A percentile compares a stretch with the other conserved stretches of the same genome.
Evolutionary conservation across 2,329 filamentous ascomycete genomes (phyloP).

Genomic region (Phialemonium atrogriseum): DNA sequence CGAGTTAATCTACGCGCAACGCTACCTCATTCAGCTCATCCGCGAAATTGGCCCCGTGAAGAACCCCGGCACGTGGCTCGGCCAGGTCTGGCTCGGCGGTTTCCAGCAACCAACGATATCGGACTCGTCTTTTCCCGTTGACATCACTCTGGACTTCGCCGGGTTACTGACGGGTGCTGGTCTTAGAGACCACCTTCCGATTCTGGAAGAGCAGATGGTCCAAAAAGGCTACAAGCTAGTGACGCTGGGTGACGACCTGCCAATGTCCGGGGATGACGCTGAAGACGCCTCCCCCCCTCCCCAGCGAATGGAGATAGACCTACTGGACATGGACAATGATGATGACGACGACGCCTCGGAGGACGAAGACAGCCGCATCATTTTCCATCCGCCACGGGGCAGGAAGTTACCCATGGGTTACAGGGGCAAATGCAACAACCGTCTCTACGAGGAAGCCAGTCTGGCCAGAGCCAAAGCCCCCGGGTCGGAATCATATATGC

Average conservation of each 20-base stretch:
- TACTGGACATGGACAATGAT: no score
- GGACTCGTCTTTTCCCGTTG: constrained; percentile 25
- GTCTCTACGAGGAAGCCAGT: constrained; percentile 30
- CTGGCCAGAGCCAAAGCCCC: constrained; percentile 12
- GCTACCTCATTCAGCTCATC: constrained; percentile 30
- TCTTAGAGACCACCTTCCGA: constrained; percentile 27
- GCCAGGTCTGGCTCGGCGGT: constrained; percentile 37
- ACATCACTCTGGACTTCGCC: constrained; percentile 32
- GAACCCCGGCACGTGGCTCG: constrained; percentile 24
- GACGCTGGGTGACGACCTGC: constrained; percentile 1
- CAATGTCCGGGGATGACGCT: no score
- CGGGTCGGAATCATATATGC: constrained; percentile 15
- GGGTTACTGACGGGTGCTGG: no score
- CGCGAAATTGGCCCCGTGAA: constrained; percentile 18
- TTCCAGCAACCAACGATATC: constrained; percentile 14
- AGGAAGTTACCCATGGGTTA: constrained; percentile 3
- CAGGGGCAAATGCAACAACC: constrained; percentile 31
- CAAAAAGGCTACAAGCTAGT: constrained; percentile 31
- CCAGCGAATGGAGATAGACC: constrained; percentile 12
- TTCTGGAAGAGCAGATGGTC: constrained; percentile 17
- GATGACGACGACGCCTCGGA: constrained; percentile 16
- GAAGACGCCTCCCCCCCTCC: neutral
- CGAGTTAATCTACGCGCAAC: constrained; percentile 37
- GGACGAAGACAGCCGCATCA: constrained; percentile 20
- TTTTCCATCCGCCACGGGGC: constrained; percentile 39